phyloP scores from a whole-genome alignment of 2,329 filamentous ascomycete species.

The Neonectria magnoliae region DNA sequence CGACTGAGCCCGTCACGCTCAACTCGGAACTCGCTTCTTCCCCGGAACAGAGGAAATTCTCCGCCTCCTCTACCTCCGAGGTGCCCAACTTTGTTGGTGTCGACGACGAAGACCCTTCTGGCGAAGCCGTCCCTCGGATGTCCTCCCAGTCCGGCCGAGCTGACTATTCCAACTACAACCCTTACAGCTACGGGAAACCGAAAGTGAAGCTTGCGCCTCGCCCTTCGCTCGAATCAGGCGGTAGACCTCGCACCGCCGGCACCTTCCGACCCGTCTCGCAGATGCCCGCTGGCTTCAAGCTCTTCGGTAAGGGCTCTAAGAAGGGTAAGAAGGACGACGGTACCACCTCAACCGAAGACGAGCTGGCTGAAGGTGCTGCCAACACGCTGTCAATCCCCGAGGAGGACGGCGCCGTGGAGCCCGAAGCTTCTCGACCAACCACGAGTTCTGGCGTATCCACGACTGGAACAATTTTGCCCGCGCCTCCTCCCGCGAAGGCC shows the following conservation, averaged over 20 bases:
- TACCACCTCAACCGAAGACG: conserved; percentile 48
- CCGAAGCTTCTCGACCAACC: conserved; percentile 48
- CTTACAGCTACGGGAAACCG: conserved; percentile 69
- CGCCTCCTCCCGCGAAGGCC: conserved; percentile 56
- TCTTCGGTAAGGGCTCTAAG: conserved; percentile 68
- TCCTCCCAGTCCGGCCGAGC: conserved; percentile 64
- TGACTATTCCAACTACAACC: conserved; percentile 61
- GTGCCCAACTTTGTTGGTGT: conserved; percentile 62
- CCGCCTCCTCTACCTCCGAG: conserved; percentile 56
- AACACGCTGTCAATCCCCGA: conserved; percentile 49
- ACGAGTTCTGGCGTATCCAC: conserved; percentile 58
- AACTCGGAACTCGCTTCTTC: conserved; percentile 62
- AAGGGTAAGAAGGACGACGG: conserved; percentile 51
- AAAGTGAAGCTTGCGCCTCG: conserved; percentile 92
- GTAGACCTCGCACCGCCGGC: conserved; percentile 69
- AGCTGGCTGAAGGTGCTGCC: conserved; percentile 48
- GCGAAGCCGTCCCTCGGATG: conserved; percentile 56
- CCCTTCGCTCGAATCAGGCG: conserved; percentile 74
- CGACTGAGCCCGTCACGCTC: conserved; percentile 55
- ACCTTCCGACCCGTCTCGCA: conserved; percentile 78
- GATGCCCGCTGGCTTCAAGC: conserved; percentile 82
- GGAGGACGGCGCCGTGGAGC: conserved; percentile 38
- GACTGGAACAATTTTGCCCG: conserved; percentile 50
- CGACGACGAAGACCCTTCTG: conserved; percentile 54
- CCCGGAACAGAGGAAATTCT: conserved; percentile 62